Conservation (phyloP, 2,329 filamentous ascomycete genomes). For the Calonectria ilicicola region DNA sequence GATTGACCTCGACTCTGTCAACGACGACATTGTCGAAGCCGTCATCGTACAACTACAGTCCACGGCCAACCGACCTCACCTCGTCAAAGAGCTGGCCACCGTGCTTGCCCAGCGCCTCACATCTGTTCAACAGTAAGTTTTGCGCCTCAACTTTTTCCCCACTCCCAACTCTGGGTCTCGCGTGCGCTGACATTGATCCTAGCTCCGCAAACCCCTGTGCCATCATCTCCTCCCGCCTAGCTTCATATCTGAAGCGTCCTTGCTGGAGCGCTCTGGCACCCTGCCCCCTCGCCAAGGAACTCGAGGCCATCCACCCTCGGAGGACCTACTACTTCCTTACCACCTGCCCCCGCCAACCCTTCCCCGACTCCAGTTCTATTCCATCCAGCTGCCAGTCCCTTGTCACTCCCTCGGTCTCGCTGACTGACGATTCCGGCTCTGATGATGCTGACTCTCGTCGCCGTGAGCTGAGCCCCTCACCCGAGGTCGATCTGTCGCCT, state of each 20-base stretch:
- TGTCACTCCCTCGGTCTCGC: slow-evolving; percentile 86
- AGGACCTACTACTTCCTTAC: slow-evolving; percentile 97
- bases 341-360: slow-evolving; percentile 84
- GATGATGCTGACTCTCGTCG: slow-evolving; percentile 80
- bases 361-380: slow-evolving; percentile 66
- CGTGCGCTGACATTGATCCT: slow-evolving; percentile 44
- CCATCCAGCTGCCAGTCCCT: slow-evolving; percentile 58
- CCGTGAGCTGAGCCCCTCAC: slow-evolving; percentile 85
- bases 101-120: slow-evolving; percentile 81
- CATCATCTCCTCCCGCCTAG: slow-evolving; percentile 92
- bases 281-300: slow-evolving; percentile 92
- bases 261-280: slow-evolving; percentile 82
- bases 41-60: slow-evolving; percentile 90
- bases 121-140: slow-evolving; percentile 89
- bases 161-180: slow-evolving; percentile 27
- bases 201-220: slow-evolving; percentile 97
- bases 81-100: slow-evolving; percentile 92
- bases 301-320: slow-evolving; percentile 91
- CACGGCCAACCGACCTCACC: slow-evolving; percentile 90
- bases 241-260: slow-evolving; percentile 88
- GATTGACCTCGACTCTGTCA: slow-evolving; percentile 81
- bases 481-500: slow-evolving; percentile 91
- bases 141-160: slow-evolving; percentile 19
- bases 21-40: slow-evolving; percentile 94
- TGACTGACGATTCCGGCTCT: slow-evolving; percentile 62